Base-by-base conservation (phyloP, 305 asterid genomes). In the Fraxinus sp. region DNA sequence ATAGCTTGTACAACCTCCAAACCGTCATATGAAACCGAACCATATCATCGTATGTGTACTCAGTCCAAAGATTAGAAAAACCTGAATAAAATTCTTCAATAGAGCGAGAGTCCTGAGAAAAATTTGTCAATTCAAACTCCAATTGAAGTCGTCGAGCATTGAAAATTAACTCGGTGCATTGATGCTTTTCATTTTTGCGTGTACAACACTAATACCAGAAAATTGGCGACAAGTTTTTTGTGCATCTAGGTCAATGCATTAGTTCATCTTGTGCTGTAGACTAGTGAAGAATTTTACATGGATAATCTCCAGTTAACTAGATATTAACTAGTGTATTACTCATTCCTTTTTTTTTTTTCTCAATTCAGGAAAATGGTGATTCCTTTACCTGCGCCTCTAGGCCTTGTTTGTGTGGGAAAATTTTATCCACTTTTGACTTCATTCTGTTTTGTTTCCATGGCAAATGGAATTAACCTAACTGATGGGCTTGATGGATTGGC, bases 401-500 rank as follows among this genome's bases (percentile, higher is more conserved):
- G 98, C 84, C 93, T 92, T 73, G 86, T 94, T 83, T 89, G 90
- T 86, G 86, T 88, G 7, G 94, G 97, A 81, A 89, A 84, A 74
- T 77, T 86, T 73, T 95, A 94, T 85, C 92, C 97, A 36, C 68
- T 91, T 81, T 84, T 93, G 85, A 81, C 92, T 75, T 83, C 90
- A 68, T 87, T 93, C 82, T 93, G 93, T 87, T 93, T 93, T 80
- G 91, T 91, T 86, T 91, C 97, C 81, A 90, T 91, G 97, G 92
- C 93, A 59, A 92, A 91, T 85, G 98, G 97, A 57, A 86, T 94
- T 74, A 85, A 93, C 79, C 62, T 94, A 81, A 95, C 94, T 66
- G 93, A 94, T 81, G 94, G 96, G 49, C 97, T 93, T 41, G 99
- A 95, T 81, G 99, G 98, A 74, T 89, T 95, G 90, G 97, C 99